Conservation (phyloP, 352 stramenopile genomes). For the Phytophthora vignae region DNA sequence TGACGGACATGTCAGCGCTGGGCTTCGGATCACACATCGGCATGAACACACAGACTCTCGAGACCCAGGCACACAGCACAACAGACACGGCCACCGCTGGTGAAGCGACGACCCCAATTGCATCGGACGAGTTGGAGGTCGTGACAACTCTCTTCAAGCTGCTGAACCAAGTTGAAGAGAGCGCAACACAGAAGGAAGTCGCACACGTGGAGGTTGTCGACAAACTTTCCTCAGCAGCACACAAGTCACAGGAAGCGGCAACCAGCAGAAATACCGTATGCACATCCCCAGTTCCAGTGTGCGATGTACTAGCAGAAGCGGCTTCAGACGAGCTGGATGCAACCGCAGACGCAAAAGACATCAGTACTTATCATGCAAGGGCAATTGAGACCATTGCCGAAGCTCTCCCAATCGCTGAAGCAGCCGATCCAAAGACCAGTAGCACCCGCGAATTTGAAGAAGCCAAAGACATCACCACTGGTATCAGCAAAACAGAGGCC, state of each 20-base stretch:
- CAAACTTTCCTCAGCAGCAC: neutral
- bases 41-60: constrained; percentile 26
- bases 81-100: constrained; percentile 5
- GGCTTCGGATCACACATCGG: constrained; percentile 26
- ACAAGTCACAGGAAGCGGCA: neutral
- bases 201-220: neutral
- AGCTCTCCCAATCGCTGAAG: too few relatives aligned
- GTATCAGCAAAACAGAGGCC: too few relatives aligned
- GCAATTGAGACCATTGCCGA: too few relatives aligned
- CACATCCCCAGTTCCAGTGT: too few relatives aligned
- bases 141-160: constrained; percentile 25
- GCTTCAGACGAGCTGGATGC: too few relatives aligned
- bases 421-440: too few relatives aligned
- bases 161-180: constrained; percentile 12
- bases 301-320: too few relatives aligned
- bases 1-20: constrained; percentile 17
- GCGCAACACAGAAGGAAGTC: constrained; percentile 2
- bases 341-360: too few relatives aligned
- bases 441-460: too few relatives aligned
- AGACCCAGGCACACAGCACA: constrained; percentile 9
- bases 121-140: constrained; percentile 27
- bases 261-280: too few relatives aligned
- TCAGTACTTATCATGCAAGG: too few relatives aligned
- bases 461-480: too few relatives aligned
- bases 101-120: constrained; percentile 21